Base-by-base conservation (phyloP, 1,139 yeast species). In the Taiozyma sp. region DNA sequence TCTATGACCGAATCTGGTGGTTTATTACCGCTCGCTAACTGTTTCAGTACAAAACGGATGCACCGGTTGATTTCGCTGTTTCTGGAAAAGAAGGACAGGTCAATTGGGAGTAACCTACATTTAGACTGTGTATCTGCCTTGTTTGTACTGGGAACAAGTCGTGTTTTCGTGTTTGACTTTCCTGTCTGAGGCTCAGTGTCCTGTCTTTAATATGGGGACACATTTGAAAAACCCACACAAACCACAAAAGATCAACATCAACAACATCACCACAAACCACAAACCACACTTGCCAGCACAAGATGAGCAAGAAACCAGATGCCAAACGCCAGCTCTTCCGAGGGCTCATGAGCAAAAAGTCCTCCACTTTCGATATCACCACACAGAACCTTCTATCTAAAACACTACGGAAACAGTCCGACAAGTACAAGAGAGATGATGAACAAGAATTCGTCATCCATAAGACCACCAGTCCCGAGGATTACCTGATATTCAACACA, bases 281-380 rank as follows among this genome's bases (percentile, higher is more conserved):
- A 19, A 38, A 38, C 14, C 24, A 19, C 8, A 19, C 12, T 19
- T 19, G 19, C 19, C 19, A 19, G 19, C 19, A 19, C 19, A 19
- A 19, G 19, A 38, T 38, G 41, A 38, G 41, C 24, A 38, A 19
- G 24, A 38, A 28, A 10, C 64, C 60, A 29, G 73, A 70, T 19
- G 67, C 63, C 7, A 65, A 69, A 50, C 56, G 73, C 47, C 73
- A 69, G 56, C 58, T 71, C 16, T 70, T 71, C 53, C 66, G 67
- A 34, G 70, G 72, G 0, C 60, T 70, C 8, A 58, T 68, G 1
- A 55, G 65, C 10, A 55, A 65, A 40, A 53, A 48, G 54, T 57
- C 44, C 51, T 46, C 62, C 50, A 30, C 47, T 8, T 44, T 59
- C 14, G 65, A 59, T 30, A n/a, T 53, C 4, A 43, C 64, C 3